Conservation (phyloP, 169 alveolate species). For the Haemoproteus tartakovskyi region DNA sequence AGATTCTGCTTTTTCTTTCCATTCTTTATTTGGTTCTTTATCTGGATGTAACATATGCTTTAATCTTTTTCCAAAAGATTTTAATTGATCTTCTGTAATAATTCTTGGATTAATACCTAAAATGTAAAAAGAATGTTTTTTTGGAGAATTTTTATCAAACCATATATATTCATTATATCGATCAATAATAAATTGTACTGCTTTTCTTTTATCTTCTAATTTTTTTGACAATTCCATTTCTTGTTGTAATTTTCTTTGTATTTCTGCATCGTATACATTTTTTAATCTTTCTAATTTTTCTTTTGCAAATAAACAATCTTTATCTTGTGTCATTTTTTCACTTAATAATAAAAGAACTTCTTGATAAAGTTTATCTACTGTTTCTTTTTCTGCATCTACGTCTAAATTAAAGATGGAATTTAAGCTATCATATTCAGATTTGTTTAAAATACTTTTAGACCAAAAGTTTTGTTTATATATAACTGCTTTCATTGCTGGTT, state of each 20-base stretch:
- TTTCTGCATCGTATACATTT: constrained; percentile 66
- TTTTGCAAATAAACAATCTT: constrained; percentile 40
- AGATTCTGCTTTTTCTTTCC: constrained; percentile 73
- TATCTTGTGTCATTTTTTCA: constrained; percentile 42
- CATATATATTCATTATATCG: constrained; percentile 68
- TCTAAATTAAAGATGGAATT: constrained; percentile 42
- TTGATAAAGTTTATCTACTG: constrained; percentile 10
- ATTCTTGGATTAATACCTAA: constrained; percentile 70
- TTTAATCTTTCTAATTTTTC: constrained; percentile 64
- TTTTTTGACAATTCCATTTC: constrained; percentile 69
- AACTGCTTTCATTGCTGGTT: constrained; percentile 15
- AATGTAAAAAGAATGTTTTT: constrained; percentile 72
- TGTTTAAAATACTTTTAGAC: constrained; percentile 47
- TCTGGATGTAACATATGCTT: constrained; percentile 79
- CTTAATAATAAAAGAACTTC: constrained; percentile 31
- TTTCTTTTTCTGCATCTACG: constrained; percentile 25
- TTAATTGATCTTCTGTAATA: constrained; percentile 63
- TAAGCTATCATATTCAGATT: constrained; percentile 60
- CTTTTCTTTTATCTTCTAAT: constrained; percentile 65
- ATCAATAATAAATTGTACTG: constrained; percentile 70
- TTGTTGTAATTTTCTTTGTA: constrained; percentile 67
- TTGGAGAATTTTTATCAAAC: constrained; percentile 59
- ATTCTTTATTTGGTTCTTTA: constrained; percentile 75
- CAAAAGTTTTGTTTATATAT: constrained; percentile 45
- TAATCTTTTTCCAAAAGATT: constrained; percentile 69